Evolutionary conservation across 2,329 filamentous ascomycete species (phyloP), one percentile per base, ranked within the genome.

Genomic region (Colletotrichum tabaci): DNA sequence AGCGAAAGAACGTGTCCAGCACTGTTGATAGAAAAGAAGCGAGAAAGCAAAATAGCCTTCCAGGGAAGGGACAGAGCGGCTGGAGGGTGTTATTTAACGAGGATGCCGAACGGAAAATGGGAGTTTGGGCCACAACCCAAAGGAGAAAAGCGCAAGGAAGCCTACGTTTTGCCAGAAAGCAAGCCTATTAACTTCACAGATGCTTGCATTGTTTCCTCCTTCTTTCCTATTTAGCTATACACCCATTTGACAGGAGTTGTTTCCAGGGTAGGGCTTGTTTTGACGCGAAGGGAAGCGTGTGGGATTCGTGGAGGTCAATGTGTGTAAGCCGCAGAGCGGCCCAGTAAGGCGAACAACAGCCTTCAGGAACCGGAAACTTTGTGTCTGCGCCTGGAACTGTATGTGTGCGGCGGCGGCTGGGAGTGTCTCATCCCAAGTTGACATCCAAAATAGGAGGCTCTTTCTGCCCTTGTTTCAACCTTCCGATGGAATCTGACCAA

Each of bases 231-330:
- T 44, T 16, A 15, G 18, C 23, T 53, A n/a, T 30, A 47, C 35
- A 13, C 52, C 35, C 58, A 21, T 58, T 52, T 50, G 58, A 21
- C 16, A 60, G 40, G 53, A 63, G 38, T 30, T 30, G 10, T 26
- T 53, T 40, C 58, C n/a, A 62, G 65, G 65, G 52, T 56, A 66
- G 40, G 66, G 67, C 62, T 61, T 70, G 67, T 70, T 70, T 66
- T 52, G 44, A 55, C 40, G 30, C n/a, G n/a, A n/a, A 40, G 46
- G 18, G 18, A 26, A 44, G 18, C 21, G 3, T 13, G 8, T 18
- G 15, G 35, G 30, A 46, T 18, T 52, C 26, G 13, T 8, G 35
- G 13, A n/a, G 13, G 50, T 26, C 30, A 16, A 23, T 38, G 8
- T 42, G n/a, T 26, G 21, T 26, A n/a, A 52, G 21, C 60, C n/a